These are phyloP conservation scores for Podila epigama DNA, from an alignment of 192 early-diverging fungal genomes.

Conservation along the genomic window DNA sequence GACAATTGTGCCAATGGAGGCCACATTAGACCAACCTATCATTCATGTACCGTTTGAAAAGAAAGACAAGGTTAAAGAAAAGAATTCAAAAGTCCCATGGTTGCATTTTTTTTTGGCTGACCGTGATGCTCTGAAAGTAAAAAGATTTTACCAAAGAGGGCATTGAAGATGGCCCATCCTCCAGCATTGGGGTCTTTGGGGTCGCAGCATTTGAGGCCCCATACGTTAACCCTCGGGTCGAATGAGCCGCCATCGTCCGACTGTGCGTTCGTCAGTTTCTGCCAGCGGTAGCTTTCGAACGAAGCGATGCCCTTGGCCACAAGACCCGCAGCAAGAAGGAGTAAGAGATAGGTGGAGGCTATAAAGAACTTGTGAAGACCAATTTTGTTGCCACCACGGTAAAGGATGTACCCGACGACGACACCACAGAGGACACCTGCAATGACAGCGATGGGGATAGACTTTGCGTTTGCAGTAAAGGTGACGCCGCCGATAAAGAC, in stretches of 20 bases:
- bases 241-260: slow-evolving; percentile 19
- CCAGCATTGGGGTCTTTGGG: slow-evolving; percentile 40
- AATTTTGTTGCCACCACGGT: slow-evolving; percentile 73
- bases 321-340: slow-evolving; percentile 84
- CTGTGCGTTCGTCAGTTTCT: slow-evolving; percentile 24
- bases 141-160: slow-evolving; percentile 54
- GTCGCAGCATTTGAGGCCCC: slow-evolving; percentile 71
- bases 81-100: no score
- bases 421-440: slow-evolving; percentile 72
- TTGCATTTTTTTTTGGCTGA: no score
- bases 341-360: slow-evolving; percentile 70
- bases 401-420: slow-evolving; percentile 76
- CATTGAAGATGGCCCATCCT: slow-evolving; percentile 77
- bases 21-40: slow-evolving; percentile 76
- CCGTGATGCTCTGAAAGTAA: no score
- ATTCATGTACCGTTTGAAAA: not conserved
- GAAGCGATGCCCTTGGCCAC: slow-evolving; percentile 69
- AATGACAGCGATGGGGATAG: slow-evolving; percentile 83
- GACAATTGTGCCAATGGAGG: slow-evolving; percentile 73
- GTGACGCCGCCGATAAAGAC: slow-evolving; percentile 89
- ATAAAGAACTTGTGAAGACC: slow-evolving; percentile 81
- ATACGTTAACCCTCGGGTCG: slow-evolving; percentile 51
- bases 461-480: slow-evolving; percentile 64
- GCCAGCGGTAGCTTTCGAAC: slow-evolving; percentile 42
- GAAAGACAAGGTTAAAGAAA: no score